These are phyloP conservation scores for Aspergillus biplanus DNA, from an alignment of 495 filamentous ascomycete genomes.

Conservation along the genomic window DNA sequence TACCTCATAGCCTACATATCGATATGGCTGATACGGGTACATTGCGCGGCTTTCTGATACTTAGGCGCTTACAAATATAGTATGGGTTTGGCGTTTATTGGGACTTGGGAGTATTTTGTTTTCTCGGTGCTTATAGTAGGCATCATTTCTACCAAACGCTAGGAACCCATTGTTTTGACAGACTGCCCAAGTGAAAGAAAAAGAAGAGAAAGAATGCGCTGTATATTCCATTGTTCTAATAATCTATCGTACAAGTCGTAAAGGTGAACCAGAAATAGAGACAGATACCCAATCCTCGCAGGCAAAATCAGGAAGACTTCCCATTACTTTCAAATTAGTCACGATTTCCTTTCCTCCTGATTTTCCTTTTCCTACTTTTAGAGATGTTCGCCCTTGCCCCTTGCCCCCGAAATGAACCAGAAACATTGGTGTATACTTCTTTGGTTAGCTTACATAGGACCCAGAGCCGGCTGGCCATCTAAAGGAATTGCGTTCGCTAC, in stretches of 20 bases:
- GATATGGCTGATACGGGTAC: no score
- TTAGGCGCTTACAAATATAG: neutral
- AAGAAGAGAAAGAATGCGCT: neutral
- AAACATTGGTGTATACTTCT: neutral
- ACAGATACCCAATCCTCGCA: slow-evolving; percentile 3
- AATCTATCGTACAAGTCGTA: slow-evolving; percentile 29
- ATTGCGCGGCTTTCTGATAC: no score
- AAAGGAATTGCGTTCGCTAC: slow-evolving; percentile 37
- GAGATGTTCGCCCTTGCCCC: neutral
- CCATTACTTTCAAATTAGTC: neutral
- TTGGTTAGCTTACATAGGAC: neutral
- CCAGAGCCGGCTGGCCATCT: slow-evolving; percentile 20
- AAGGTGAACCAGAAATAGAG: slow-evolving; percentile 5
- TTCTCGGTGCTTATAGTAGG: neutral
- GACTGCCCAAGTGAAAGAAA: neutral
- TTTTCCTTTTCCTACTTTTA: neutral
- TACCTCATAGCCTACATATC: no score
- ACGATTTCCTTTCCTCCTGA: neutral
- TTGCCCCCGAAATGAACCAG: neutral
- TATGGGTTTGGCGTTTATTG: neutral
- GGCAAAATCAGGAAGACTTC: no score
- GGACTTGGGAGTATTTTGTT: neutral
- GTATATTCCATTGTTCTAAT: neutral
- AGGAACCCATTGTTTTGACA: neutral
- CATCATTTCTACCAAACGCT: neutral